These are phyloP conservation scores for Boletus sp. DNA, from an alignment of 1,284 basidiomycete genomes.

Conservation along the genomic window DNA sequence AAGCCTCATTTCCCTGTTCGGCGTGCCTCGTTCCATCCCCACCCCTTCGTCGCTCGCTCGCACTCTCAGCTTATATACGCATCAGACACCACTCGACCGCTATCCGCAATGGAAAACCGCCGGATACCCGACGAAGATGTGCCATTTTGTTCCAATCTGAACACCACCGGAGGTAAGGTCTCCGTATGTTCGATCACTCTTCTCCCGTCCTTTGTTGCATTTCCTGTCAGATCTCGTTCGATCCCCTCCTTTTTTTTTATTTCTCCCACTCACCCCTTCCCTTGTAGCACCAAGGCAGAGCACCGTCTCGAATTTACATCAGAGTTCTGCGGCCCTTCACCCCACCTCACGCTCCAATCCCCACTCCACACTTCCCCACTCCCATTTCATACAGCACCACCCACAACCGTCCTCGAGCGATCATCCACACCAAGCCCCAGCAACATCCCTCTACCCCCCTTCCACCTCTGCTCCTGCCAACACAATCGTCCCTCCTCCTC, in stretches of 20 bases:
- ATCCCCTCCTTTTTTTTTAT: too few relatives aligned
- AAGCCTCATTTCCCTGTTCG: neutral
- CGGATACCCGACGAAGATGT: conserved; percentile 20
- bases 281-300: conserved; percentile 8
- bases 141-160: conserved; percentile 5
- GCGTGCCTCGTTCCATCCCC: neutral
- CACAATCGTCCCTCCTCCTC: conserved; percentile 2
- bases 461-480: neutral
- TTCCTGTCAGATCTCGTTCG: conserved; percentile 14
- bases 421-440: neutral
- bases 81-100: neutral
- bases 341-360: neutral
- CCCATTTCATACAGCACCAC: neutral
- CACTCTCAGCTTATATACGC: conserved; percentile 3
- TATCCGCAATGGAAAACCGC: conserved; percentile 25
- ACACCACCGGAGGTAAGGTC: conserved; percentile 30
- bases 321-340: neutral
- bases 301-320: neutral
- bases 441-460: conserved; percentile 3
- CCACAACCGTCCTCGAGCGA: neutral
- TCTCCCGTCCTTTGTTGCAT: conserved; percentile 5
- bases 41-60: neutral
- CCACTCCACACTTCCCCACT: neutral
- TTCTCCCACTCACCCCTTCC: conserved; percentile 5
- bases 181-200: conserved; percentile 14